Evolutionary conservation across 768 basidiomycete genomes (phyloP), one percentile per base, ranked within the genome.

Genomic region (Leccinum longicurvipes): DNA sequence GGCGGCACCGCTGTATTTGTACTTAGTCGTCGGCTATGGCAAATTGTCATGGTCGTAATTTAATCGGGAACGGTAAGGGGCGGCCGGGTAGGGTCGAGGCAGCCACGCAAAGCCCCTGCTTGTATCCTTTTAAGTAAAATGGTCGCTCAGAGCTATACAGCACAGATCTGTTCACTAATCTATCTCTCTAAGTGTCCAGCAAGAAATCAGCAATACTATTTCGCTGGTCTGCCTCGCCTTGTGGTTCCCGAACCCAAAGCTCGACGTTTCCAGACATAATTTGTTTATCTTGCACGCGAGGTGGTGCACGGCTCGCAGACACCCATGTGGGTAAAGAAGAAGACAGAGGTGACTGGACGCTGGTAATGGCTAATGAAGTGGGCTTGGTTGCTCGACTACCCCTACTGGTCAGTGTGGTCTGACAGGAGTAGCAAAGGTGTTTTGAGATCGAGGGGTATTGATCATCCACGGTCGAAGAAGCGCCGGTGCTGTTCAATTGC

Each of bases 401-500:
- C 53, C 76, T 76, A 65, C 86, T 85, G 0, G 82, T 86, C 19
- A 86, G 68, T 7, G 77, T 81, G 3, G 84, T 82, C 54, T 81
- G 79, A 61, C 85, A 87, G 19, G 82, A 76, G 62, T 87, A 87
- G 63, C 85, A 87, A 24, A 87, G 72, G n/a, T 66, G 60, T 0
- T 72, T 65, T 8, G 74, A 68, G 21, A 83, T 69, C 1, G 72
- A 73, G 17, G 59, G 53, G 10, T n/a, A 39, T 53, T 51, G 56
- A 45, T 54, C 27, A 23, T 46, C 28, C 12, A 41, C 15, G 9
- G 50, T 47, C 21, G 21, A 36, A 32, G 21, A 36, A 32, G 25
- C 31, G 25, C 47, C 53, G 51, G 42, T 47, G 32, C 10, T 53
- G 42, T 53, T 25, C 21, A 32, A 32, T 15, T 50, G 29, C 25